Base-by-base conservation (phyloP, 164 flowering plant genomes). In the Liriodendron chinense region DNA sequence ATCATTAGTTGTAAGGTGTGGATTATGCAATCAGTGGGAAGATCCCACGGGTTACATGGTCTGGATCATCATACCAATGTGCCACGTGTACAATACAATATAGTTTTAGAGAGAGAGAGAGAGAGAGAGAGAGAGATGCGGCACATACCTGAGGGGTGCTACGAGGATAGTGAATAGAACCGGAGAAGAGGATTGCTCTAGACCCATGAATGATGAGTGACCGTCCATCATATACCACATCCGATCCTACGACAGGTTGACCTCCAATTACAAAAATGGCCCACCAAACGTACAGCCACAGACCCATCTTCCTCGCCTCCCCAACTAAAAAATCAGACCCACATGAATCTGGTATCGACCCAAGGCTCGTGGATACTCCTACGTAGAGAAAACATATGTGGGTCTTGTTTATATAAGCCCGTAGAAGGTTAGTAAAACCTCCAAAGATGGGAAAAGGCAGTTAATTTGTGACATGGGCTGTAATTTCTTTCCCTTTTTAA, bases 81-180 rank as follows among this genome's bases (percentile, higher is more conserved):
- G 43, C 43, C 43, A 34, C 43, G 43, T 34, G 43, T 34, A 34
- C 43, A 34, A 34, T 2, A 34, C 43, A 34, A 34, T 34, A 34
- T 34, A 34, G 43, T 34, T 34, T 34, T 2, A 34, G 18, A 3
- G 28, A 24, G 25, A 69, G 13, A 20, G 57, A 64, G 68, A 71
- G 75, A 74, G 68, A 56, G 69, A 71, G 50, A 71, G 72, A 21
- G 25, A 3, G 23, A 9, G 1, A 49, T 0, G 13, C 8, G 1
- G 0, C 59, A 53, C 59, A 9, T 72, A 88, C 92, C 84, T 89
- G 73, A 48, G 89, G 89, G 70, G 92, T 86, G 82, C 90, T 89
- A 1, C 92, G 83, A 73, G 92, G 87, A 70, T 89, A 89, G 63
- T 89, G 92, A 71, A 89, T 85, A 0, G 92, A 89, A 48, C 90